Evolutionary conservation across 805 yeast species (phyloP), one percentile per base, ranked within the genome.

Genomic region (Cephaloascus albidus): DNA sequence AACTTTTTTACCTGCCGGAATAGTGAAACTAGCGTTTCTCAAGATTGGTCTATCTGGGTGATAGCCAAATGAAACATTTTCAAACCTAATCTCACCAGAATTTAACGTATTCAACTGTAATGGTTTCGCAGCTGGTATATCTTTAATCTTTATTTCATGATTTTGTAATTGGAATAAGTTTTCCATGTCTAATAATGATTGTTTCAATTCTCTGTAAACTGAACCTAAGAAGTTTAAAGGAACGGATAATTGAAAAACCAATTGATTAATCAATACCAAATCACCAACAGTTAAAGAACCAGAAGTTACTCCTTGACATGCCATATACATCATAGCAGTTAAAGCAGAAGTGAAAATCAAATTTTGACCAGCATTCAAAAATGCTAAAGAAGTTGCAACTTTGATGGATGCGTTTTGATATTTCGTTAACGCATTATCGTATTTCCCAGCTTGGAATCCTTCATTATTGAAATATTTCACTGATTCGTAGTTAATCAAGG

Each of bases 271-370:
- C 43, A 93, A 68, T 17, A 93, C 97, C 53, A 93, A 68, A 56
- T 93, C 98, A 48, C 98, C 98, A 17, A 93, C 97, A 1, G 94
- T 82, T 40, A 93, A 65, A 1, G 76, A 59, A 0, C 96, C 96
- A 3, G 74, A 60, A 12, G 87, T 78, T n/a, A 93, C 93, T 20
- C 97, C 97, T 40, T 79, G 77, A 51, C 96, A 86, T 14, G 96
- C 97, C 95, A 93, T 81, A 58, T 85, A 93, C 98, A 93, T 93
- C 94, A 93, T 93, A 2, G 81, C 85, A 1, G 98, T 93, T 45
- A 93, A 65, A 1, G 98, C 97, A 33, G 85, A 61, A 0, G 97
- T 85, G 61, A 85, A 85, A 26, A 85, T 85, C 40, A 83, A 49
- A 53, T 81, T 84, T 56, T 85, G 94, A 15, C 94, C 94, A 0